Conservation (phyloP, 2,329 filamentous ascomycete species). For the Colletotrichum tropicicola region DNA sequence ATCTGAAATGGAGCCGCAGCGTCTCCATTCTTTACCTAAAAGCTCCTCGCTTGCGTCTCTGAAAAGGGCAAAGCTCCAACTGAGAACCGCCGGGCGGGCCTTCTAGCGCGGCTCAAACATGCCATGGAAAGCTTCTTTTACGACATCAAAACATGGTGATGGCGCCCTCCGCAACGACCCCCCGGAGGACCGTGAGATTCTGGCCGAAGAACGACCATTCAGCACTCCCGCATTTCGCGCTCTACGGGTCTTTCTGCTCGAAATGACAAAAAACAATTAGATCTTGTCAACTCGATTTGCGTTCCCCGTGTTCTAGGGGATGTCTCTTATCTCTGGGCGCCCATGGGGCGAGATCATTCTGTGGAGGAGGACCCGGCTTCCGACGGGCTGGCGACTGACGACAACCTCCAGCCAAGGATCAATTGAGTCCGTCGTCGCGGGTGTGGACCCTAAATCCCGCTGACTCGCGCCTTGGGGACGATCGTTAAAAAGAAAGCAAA, state of each 20-base stretch:
- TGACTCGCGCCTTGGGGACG: constrained; percentile 16
- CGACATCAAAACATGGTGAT: constrained; percentile 26
- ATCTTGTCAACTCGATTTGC: constrained; percentile 8
- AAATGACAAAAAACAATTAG: constrained; percentile 29
- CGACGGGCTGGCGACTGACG: constrained; percentile 15
- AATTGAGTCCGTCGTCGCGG: not conserved
- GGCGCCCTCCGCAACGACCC: constrained; percentile 9
- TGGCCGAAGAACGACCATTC: constrained; percentile 19
- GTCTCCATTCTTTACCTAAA: constrained; percentile 27
- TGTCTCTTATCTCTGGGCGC: constrained; percentile 23
- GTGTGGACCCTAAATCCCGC: constrained; percentile 17
- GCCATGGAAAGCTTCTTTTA: constrained; percentile 30
- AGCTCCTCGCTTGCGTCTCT: constrained; percentile 22
- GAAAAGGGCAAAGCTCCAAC: constrained; percentile 2
- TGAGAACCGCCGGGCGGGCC: constrained; percentile 12
- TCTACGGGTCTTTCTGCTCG: not conserved
- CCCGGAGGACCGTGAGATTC: constrained; percentile 2
- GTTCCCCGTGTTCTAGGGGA: constrained; percentile 17
- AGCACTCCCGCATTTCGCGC: not conserved
- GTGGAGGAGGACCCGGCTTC: constrained; percentile 25
- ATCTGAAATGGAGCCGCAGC: constrained; percentile 7
- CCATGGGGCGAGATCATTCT: constrained; percentile 28
- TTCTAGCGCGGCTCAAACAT: constrained; percentile 28
- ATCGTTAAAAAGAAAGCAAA: constrained; percentile 13
- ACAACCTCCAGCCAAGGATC: constrained; percentile 17